These are phyloP conservation scores for Aspergillus novoparasiticus DNA, from an alignment of 2,329 filamentous ascomycete genomes.

Conservation along the genomic window DNA sequence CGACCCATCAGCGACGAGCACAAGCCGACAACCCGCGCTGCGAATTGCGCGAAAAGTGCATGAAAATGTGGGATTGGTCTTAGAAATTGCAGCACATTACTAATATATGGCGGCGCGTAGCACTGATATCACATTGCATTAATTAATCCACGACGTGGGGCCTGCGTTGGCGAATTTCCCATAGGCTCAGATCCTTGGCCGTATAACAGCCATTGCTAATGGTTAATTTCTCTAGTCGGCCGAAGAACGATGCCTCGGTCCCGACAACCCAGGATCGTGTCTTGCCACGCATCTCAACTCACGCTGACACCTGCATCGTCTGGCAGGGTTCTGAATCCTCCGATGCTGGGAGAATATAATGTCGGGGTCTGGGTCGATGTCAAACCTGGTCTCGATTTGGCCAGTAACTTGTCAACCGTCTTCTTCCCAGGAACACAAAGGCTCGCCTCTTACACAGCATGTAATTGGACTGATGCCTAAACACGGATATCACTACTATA, in stretches of 20 bases:
- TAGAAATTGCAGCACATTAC: background rate
- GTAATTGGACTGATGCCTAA: background rate
- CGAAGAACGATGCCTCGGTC: constrained; percentile 1
- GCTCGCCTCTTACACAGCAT: too few species aligned
- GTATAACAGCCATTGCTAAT: constrained; percentile 1
- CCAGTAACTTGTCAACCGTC: too few species aligned
- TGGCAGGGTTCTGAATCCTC: too few species aligned
- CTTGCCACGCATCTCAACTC: too few species aligned
- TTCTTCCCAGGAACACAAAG: too few species aligned
- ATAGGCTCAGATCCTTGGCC: background rate
- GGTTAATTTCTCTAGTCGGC: background rate
- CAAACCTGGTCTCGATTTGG: too few species aligned
- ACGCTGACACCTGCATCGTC: too few species aligned
- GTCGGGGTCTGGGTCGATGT: too few species aligned
- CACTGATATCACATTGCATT: constrained; percentile 4
- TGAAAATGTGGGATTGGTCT: too few species aligned
- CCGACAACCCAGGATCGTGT: background rate
- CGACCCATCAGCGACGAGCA: background rate
- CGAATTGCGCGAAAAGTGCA: too few species aligned
- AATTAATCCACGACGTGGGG: background rate
- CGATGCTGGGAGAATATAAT: too few species aligned
- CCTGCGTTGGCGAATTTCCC: background rate
- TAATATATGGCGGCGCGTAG: constrained; percentile 1
- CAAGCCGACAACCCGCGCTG: background rate
- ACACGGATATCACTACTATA: too few species aligned